These are phyloP conservation scores for Straminergon stramineum DNA, from an alignment of 225 moss, liverwort and hornwort genomes.

Conservation along the genomic window DNA sequence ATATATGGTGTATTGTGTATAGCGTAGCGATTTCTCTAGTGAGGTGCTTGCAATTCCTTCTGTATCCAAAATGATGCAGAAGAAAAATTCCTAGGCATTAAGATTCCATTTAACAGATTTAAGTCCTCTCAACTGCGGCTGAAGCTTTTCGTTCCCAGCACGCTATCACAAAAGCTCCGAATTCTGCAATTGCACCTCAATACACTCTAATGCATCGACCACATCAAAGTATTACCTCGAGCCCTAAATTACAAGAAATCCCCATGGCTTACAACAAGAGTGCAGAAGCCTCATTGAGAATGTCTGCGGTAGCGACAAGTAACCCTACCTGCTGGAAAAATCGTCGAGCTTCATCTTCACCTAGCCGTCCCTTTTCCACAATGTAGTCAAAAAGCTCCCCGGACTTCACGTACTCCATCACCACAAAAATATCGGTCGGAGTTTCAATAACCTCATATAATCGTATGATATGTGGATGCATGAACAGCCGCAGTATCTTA, in stretches of 20 bases:
- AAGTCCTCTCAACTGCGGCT: not conserved
- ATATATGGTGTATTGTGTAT: not conserved
- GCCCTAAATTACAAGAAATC: not conserved
- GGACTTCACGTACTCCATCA: constrained; percentile 48
- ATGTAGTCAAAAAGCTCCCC: constrained; percentile 54
- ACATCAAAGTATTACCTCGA: not conserved
- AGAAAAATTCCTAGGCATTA: not conserved
- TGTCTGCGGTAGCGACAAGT: not conserved
- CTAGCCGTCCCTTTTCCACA: constrained; percentile 42
- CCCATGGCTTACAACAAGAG: not conserved
- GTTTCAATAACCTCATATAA: constrained; percentile 49
- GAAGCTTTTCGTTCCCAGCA: not conserved
- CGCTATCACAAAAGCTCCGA: not conserved
- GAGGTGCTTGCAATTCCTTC: not conserved
- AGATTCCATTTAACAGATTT: not conserved
- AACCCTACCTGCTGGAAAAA: constrained; percentile 44
- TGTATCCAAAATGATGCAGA: not conserved
- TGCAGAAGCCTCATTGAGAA: not conserved
- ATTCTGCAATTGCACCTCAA: not conserved
- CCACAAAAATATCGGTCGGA: constrained; percentile 31
- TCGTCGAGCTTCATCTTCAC: constrained; percentile 34
- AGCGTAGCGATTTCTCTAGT: not conserved
- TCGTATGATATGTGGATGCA: constrained; percentile 50
- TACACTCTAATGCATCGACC: not conserved
- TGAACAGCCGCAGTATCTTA: constrained; percentile 42